Base-by-base conservation (phyloP, 768 basidiomycete species). In the Pulveroboletus sp. region DNA sequence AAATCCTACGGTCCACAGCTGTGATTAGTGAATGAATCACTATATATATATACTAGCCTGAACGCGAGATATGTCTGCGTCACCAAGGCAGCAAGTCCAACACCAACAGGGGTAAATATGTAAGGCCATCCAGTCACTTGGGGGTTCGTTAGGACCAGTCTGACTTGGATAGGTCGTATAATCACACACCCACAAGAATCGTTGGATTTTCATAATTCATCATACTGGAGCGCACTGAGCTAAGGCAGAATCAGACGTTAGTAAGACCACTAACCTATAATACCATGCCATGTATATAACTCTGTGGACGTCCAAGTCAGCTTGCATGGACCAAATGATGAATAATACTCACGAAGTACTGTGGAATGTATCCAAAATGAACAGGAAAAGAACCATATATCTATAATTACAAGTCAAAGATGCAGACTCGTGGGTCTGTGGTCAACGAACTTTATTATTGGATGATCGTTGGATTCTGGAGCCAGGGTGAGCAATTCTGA, bases 51-150 rank as follows among this genome's bases (percentile, higher is more conserved):
- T 17, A 50, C 71, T 24, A 45, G 72, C 77, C 78, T 73, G 55
- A 74, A 67, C 1, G 67, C 72, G 26, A 80, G 52, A 32, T 76
- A 80, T 32, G 64, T 46, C 53, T 81, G 79, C 0, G 78, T 77
- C n/a, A 78, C 65, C 30, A 79, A 58, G 0, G 31, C 31, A 12
- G 11, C 31, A 10, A 32, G 31, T 12, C 11, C 31, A 12, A 12
- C 12, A 32, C 11, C 31, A 32, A 32, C 31, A 32, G 31, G 74
- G 0, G 77, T 80, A 48, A 80, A 76, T 2, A 74, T 73, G 39
- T 77, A 75, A 4, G 73, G 74, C 77, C 79, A 80, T n/a, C 62
- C 62, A n/a, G 43, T 31, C 31, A 43, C 43, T 24, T 15, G 18
- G 12, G 32, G 3, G 12, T 32, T 32, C 15, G 8, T 44, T 5